Percentiles rank a stretch among this genome's conserved stretches.
These are phyloP conservation scores for Cryptococcus maquisensis DNA, from an alignment of 1,284 basidiomycete genomes.

Conservation along the genomic window DNA sequence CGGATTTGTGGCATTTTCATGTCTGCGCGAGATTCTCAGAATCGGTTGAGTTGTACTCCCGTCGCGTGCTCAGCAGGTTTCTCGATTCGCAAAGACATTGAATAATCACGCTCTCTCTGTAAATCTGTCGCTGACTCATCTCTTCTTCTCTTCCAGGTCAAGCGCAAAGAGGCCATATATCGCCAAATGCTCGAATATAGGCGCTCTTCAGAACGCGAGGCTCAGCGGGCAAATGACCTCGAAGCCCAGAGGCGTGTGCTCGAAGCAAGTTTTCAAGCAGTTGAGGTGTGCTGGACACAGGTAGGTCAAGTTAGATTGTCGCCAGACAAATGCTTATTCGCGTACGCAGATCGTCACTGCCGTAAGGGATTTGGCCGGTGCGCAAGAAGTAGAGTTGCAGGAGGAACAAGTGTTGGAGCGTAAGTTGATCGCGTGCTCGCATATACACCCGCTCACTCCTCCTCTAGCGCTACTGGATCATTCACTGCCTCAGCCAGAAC, in stretches of 20 bases:
- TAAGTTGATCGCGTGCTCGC: slow-evolving; percentile 12
- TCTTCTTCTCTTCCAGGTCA: slow-evolving; percentile 52
- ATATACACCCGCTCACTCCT: not conserved
- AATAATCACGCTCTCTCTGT: not conserved
- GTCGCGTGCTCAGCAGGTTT: not conserved
- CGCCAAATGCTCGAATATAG: slow-evolving; percentile 87
- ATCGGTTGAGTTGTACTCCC: no score
- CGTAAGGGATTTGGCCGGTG: slow-evolving; percentile 30
- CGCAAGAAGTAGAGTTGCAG: slow-evolving; percentile 15
- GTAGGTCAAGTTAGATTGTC: slow-evolving; percentile 51
- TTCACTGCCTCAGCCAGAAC: slow-evolving; percentile 19
- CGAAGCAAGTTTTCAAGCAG: slow-evolving; percentile 71
- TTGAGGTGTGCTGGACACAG: slow-evolving; percentile 87
- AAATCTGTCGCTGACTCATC: not conserved
- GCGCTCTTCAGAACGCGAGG: slow-evolving; percentile 69
- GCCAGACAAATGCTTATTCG: slow-evolving; percentile 35
- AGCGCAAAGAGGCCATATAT: slow-evolving; percentile 88
- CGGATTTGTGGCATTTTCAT: not conserved
- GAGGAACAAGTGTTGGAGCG: slow-evolving; percentile 25
- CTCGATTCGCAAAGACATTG: not conserved
- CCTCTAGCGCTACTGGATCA: slow-evolving; percentile 28
- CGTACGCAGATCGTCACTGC: slow-evolving; percentile 31
- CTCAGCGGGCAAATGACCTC: slow-evolving; percentile 64
- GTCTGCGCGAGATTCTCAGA: not conserved
- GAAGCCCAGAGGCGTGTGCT: slow-evolving; percentile 68